Evolutionary conservation across 306 rosid species (phyloP), one percentile per base, ranked within the genome.

Genomic region (Sphenostylis stenocarpa): DNA sequence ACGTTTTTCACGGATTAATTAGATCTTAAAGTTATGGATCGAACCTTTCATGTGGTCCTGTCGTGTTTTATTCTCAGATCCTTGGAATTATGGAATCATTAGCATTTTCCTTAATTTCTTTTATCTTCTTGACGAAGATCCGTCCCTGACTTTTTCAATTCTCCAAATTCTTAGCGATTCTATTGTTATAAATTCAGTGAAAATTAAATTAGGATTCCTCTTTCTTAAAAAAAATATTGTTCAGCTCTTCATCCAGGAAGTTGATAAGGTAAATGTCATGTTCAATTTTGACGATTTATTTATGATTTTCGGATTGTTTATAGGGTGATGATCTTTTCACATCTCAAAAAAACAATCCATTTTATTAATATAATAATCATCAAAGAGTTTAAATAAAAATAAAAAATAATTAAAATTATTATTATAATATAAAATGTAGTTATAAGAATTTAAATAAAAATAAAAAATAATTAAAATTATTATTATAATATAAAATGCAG

Each of bases 11-110:
- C 10, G 6, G 1, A 24, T 74, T 4, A 5, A 38, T 60, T 51
- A 11, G 67, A 62, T 72, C 80, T 77, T 28, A 14, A 43, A 75
- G 19, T 71, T 65, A 51, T 76, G 12, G 48, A 66, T 68, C 78
- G 16, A 67, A 13, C 19, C 28, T 74, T 81, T 81, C 70, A 66
- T 65, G 76, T 23, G 13, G 12, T 58, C 2, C 21, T 73, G 26
- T 11, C 23, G 11, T 38, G 11, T 39, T 43, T 41, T 57, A 12
- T 2, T 57, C 51, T 72, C 77, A 20, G 67, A 77, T 73, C 73
- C 17, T 67, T 67, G n/a, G 4, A 47, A 73, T 68, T 5, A 1
- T 61, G 21, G 3, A 47, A 67, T 73, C 15, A 1, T 52, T 26
- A 1, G 16, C 45, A 15, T 14, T 61, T 72, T 56, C 45, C 5